Conservation (phyloP, 2,329 filamentous ascomycete species). For the Penicillium sp. region DNA sequence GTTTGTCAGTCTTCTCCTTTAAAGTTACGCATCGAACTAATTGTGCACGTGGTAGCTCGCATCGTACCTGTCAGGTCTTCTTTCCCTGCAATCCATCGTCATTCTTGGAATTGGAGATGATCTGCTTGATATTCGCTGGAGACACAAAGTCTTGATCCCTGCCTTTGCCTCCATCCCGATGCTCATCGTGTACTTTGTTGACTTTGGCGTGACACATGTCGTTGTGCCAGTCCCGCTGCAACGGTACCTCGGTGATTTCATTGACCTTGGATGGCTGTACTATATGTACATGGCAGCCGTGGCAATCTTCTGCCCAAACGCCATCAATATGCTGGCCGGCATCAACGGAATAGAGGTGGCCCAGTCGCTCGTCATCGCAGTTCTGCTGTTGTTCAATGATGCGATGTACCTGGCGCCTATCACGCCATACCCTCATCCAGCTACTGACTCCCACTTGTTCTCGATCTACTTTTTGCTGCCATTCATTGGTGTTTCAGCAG, state of each 20-base stretch:
- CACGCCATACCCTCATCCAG: conserved; percentile 82
- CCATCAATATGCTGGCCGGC: conserved; percentile 99
- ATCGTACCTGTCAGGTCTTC: conserved; percentile 89
- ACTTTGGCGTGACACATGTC: conserved; percentile 95
- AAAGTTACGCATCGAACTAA: conserved; percentile 2
- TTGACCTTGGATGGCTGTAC: conserved; percentile 81
- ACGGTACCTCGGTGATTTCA: conserved; percentile 76
- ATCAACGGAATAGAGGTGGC: conserved; percentile 97
- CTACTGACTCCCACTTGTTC: conserved; percentile 93
- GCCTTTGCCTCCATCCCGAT: conserved; percentile 90
- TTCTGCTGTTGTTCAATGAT: conserved; percentile 82
- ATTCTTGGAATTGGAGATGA: conserved; percentile 94
- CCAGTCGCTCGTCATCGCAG: conserved; percentile 86
- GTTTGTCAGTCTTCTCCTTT: conserved; percentile 43
- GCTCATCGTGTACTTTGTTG: conserved; percentile 95
- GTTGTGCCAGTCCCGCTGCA: conserved; percentile 85
- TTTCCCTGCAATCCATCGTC: conserved; percentile 85
- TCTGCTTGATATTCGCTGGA: conserved; percentile 96
- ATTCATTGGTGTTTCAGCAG: conserved; percentile 87
- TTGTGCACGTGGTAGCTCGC: conserved; percentile 63
- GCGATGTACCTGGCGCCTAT: conserved; percentile 73
- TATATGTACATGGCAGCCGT: conserved; percentile 96
- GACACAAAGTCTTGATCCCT: conserved; percentile 97
- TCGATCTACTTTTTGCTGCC: conserved; percentile 92
- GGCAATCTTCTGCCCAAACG: conserved; percentile 96